phyloP scores from a whole-genome alignment of 257 asterid species.

The Solanum pimpinellifolium region DNA sequence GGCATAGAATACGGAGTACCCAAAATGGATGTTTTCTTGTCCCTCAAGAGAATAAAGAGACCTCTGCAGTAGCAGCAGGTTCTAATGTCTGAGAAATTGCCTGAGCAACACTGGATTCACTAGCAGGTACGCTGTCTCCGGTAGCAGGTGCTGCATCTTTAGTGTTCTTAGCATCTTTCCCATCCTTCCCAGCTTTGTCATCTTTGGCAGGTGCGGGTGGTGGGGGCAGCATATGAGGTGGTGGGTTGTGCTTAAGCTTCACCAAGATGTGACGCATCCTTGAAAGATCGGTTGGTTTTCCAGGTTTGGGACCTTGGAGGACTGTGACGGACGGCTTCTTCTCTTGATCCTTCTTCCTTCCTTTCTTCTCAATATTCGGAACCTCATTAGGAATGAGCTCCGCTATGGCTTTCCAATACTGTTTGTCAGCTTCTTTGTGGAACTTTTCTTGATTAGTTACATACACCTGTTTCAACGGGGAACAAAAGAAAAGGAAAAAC shows the following conservation, averaged over 20 bases:
- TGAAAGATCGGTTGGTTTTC: constrained; percentile 22
- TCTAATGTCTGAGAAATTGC: constrained; percentile 8
- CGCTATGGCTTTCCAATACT: constrained; percentile 88
- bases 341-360: constrained; percentile 72
- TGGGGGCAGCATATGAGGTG: not conserved
- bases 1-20: not conserved
- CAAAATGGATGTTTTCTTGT: not conserved
- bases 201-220: not conserved
- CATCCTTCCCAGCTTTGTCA: constrained; percentile 7
- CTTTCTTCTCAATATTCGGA: constrained; percentile 64
- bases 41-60: not conserved
- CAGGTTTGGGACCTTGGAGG: constrained; percentile 92
- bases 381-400: constrained; percentile 89
- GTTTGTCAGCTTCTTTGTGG: constrained; percentile 90
- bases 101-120: constrained; percentile 24
- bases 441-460: constrained; percentile 60
- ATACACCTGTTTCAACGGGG: constrained; percentile 24
- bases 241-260: constrained; percentile 6
- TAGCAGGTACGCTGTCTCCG: constrained; percentile 15
- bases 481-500: not conserved
- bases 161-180: constrained; percentile 33
- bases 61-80: constrained; percentile 15
- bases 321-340: constrained; percentile 30
- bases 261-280: constrained; percentile 2
- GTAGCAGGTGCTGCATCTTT: constrained; percentile 12